Base-by-base conservation (phyloP, 108 stramenopile species). In the Bacterosira constricta region DNA sequence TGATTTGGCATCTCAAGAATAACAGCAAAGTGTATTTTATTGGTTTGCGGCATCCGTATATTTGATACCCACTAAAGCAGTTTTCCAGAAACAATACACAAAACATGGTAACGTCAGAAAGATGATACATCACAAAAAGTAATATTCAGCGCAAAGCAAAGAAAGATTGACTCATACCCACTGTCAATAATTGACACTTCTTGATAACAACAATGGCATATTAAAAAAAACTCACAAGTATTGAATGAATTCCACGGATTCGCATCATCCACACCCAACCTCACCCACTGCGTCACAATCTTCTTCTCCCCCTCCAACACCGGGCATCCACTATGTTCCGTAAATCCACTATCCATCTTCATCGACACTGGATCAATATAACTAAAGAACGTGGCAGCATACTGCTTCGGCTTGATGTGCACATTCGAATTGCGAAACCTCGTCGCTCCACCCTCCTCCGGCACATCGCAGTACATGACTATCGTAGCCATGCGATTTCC, bases 261-360 rank as follows among this genome's bases (percentile, higher is more conserved):
- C 57, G 90, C 91, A 49, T 66, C 69, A 53, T 88, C 86, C 23
- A 98, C 98, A 52, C 96, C 96, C 32, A 82, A 71, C 54, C 98
- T 84, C 62, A 98, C 88, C 98, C 98, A 98, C 79, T 97, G 91
- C 3, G 98, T 98, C 9, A 97, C 90, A 71, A 98, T 96, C 80
- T 93, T 93, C 85, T 98, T 98, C 72, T 90, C 89, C 9, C 97
- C 97, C 64, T 89, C 86, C 52, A 87, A 53, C 23, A 98, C 94
- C 3, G 97, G 97, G 70, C 97, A 98, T 49, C 97, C 97, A 38
- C 84, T 84, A 66, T 97, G 95, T 36, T 94, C 86, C 15, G 95
- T 96, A 58, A 88, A 86, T 27, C 86, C 85, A 62, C 62, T 80
- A 64, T 92, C 92, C 87, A 81, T 94, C 26, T 85, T 69, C 73